Evolutionary conservation across 2,329 filamentous ascomycete species (phyloP), one percentile per base, ranked within the genome.

Genomic region (Fusarium armeniacum): DNA sequence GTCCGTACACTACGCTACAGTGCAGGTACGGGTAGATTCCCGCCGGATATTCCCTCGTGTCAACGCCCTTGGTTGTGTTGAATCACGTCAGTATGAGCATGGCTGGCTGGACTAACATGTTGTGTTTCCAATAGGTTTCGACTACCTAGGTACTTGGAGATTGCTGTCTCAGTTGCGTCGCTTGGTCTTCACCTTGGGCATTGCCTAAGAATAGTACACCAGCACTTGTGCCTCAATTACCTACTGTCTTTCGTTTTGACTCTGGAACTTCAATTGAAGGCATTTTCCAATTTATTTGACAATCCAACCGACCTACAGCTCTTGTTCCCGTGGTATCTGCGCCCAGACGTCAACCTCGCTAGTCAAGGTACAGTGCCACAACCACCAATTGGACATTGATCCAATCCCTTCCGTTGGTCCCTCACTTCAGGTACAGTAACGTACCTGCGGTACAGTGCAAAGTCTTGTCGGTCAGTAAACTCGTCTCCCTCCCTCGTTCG

Each of bases 401-500:
- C 51, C 65, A 49, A 64, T 64, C 40, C 51, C 35, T 58, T 50
- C 51, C 51, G 51, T 64, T 64, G 61, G 61, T 69, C 53, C 52
- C 65, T 62, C 51, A 61, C 47, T 60, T 57, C 54, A 61, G 47
- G 52, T 58, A 55, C 52, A 43, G 41, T 41, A 40, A 40, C n/a
- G 49, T 52, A 52, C 49, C 49, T 58, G 56, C 53, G 52, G 49
- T 70, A 69, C 64, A 65, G 64, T 58, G 54, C 63, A 69, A 52
- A 62, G 63, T 53, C 63, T 70, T 70, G 59, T 65, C 49, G 55
- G 63, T 62, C 47, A 65, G 61, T 49, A 49, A 71, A 58, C 52
- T 62, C 53, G 52, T 71, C 59, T 71, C 68, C 59, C 59, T 71
- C 51, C 68, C 58, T 69, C 43, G 40, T 47, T 71, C 41, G 26